A percentile compares a stretch with the other conserved stretches of the same genome.
Evolutionary conservation across 306 rosid species (phyloP).

Genomic region (Prunus padus): DNA sequence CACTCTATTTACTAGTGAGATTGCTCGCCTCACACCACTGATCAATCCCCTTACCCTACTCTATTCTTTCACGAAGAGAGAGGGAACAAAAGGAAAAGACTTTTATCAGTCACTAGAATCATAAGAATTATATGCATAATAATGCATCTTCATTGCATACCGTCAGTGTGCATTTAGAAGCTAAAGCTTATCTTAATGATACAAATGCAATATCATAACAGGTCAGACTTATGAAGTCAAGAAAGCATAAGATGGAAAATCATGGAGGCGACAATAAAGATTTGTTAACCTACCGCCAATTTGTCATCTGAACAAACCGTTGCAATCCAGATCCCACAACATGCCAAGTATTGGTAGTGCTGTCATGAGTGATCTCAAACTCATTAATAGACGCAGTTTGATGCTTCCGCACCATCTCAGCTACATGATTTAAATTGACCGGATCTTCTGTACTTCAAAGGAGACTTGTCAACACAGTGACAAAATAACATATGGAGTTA

Average conservation of each 20-base stretch:
- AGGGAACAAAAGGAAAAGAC: not conserved
- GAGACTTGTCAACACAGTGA: conserved; percentile 28
- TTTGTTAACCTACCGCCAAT: conserved; percentile 72
- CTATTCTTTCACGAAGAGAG: not conserved
- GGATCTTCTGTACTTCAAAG: conserved; percentile 43
- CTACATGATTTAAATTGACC: conserved; percentile 62
- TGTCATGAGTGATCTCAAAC: conserved; percentile 72
- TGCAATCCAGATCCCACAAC: conserved; percentile 84
- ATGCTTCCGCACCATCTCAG: conserved; percentile 62
- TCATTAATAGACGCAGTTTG: conserved; percentile 77
- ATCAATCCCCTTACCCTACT: not conserved
- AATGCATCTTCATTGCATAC: not conserved
- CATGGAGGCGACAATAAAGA: conserved; percentile 4
- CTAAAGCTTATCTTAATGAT: not conserved
- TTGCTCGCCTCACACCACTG: not conserved
- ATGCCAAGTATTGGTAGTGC: conserved; percentile 57
- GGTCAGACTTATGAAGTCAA: not conserved
- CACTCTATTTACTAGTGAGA: not conserved
- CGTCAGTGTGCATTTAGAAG: not conserved
- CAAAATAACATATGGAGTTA: not conserved
- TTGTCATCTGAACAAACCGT: conserved; percentile 96
- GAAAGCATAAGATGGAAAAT: conserved; percentile 8
- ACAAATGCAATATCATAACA: conserved; percentile 15
- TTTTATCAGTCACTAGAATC: not conserved
- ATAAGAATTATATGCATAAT: not conserved